A percentile compares a stretch with the other conserved stretches of the same genome.
Conservation (phyloP, 2,329 filamentous ascomycete species). For the Verticillium tricorpus region DNA sequence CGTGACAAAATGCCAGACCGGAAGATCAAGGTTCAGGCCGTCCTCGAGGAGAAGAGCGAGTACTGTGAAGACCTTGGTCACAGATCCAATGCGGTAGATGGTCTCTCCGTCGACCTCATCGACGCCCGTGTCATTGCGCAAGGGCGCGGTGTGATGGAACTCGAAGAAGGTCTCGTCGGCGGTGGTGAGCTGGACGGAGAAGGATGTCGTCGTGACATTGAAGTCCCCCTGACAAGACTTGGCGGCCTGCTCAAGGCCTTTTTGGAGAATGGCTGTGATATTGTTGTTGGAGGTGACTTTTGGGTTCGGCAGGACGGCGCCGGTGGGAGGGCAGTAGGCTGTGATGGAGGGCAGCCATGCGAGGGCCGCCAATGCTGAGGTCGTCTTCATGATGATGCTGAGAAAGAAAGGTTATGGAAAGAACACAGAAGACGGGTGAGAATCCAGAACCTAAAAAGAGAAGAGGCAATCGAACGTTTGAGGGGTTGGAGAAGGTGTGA, state of each 20-base stretch:
- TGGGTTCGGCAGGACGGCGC: background rate
- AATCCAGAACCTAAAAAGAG: no score
- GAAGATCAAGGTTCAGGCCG: constrained; percentile 13
- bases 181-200: background rate
- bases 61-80: constrained; percentile 37
- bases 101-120: constrained; percentile 30
- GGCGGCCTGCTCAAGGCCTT: background rate
- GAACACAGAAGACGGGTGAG: no score
- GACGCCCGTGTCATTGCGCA: constrained; percentile 8
- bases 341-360: background rate
- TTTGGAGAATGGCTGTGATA: background rate
- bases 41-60: constrained; percentile 24
- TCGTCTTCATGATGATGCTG: background rate
- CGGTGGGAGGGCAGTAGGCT: constrained; percentile 1
- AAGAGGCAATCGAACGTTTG: background rate
- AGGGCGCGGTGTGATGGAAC: constrained; percentile 18
- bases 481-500: background rate
- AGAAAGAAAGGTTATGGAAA: no score
- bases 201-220: background rate
- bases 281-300: background rate
- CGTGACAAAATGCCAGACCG: constrained; percentile 6
- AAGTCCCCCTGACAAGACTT: background rate
- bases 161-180: background rate
- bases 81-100: constrained; percentile 36
- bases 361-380: background rate